Base-by-base conservation (phyloP, 768 basidiomycete genomes). In the Trametes maxima region DNA sequence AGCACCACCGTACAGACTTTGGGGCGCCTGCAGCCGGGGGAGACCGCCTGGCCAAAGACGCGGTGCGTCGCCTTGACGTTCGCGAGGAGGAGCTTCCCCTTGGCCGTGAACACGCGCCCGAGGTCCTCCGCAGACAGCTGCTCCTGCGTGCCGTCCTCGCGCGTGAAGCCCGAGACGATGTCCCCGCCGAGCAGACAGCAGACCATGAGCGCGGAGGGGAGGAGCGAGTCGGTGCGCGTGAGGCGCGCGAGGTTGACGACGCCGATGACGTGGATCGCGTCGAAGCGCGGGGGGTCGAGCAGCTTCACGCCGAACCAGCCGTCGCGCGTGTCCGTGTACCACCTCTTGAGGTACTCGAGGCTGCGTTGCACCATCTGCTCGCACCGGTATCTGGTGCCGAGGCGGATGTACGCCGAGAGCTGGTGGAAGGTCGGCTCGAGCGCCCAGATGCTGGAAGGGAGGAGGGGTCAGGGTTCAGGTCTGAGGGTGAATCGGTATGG, bases 231-330 rank as follows among this genome's bases (percentile, higher is more conserved):
- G 2, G 57, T 54, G 28, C 53, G 16, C 36, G 63, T 57, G 40
- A 64, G 54, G 21, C 59, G 59, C 6, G 58, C 54, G 28, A 60
- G 54, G 49, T 57, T 52, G 49, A 57, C 42, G 5, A 44, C 59
- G 35, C 11, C 44, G 52, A 59, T 44, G 17, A 42, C 40, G 35
- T 64, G 52, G 24, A 40, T 21, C 3, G 57, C 51, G 25, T 49
- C 39, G 10, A 46, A 24, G 21, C 22, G 45, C 44, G 42, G 44
- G 10, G 62, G 56, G 24, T 58, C n/a, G 33, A 57, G 42, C 7
- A 37, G 12, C 19, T 6, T 16, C 14, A 39, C 44, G 40, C 39
- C 35, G n/a, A 33, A 13, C 60, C 60, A 61, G 39, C 14, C 47
- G 46, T 55, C 45, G 48, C 49, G 39, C 11, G 21, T 35, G 46